Percentiles rank a stretch among this genome's conserved stretches.
These are phyloP conservation scores for Cryphonectria nitschkei DNA, from an alignment of 2,329 filamentous ascomycete genomes.

Conservation along the genomic window DNA sequence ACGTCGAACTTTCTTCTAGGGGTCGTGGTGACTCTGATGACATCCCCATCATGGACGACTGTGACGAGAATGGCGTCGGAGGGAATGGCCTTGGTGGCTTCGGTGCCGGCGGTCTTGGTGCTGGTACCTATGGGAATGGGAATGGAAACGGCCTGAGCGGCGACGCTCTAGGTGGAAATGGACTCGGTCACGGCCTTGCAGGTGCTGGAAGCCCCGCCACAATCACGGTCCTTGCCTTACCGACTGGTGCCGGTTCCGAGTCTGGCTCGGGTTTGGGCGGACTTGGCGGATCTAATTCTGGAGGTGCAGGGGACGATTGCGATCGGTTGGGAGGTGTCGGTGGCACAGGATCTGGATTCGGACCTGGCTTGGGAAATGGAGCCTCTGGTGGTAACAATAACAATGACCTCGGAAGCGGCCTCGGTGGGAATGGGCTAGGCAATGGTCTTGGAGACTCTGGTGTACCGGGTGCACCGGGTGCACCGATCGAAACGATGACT, in stretches of 20 bases:
- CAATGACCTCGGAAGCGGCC: conserved; percentile 2
- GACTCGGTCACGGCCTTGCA: conserved; percentile 10
- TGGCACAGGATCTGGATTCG: conserved; percentile 7
- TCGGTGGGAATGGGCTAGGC: conserved; percentile 5
- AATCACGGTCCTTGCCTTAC: conserved; percentile 25
- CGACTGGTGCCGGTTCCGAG: conserved; percentile 11
- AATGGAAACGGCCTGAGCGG: conserved; percentile 24
- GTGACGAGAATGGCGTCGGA: conserved; percentile 19
- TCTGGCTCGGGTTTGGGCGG: conserved; percentile 14
- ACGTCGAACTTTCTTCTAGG: conserved; percentile 16
- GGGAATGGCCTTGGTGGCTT: background rate
- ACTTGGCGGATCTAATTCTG: conserved; percentile 16
- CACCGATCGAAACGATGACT: conserved; percentile 19
- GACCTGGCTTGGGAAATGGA: conserved; percentile 4
- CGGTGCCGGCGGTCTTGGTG: background rate
- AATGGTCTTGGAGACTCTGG: background rate
- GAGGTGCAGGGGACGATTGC: conserved; percentile 10
- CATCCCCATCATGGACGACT: conserved; percentile 17
- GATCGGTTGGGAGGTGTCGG: conserved; percentile 17
- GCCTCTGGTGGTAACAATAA: background rate
- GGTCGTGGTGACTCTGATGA: conserved; percentile 15
- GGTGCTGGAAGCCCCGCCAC: conserved; percentile 12
- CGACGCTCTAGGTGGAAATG: conserved; percentile 15
- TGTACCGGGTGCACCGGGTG: conserved; percentile 16
- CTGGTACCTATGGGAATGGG: conserved; percentile 10